A percentile compares a stretch with the other conserved stretches of the same genome.
Conservation (phyloP, 1,284 basidiomycete species). For the Ustanciosporium gigantosporum region DNA sequence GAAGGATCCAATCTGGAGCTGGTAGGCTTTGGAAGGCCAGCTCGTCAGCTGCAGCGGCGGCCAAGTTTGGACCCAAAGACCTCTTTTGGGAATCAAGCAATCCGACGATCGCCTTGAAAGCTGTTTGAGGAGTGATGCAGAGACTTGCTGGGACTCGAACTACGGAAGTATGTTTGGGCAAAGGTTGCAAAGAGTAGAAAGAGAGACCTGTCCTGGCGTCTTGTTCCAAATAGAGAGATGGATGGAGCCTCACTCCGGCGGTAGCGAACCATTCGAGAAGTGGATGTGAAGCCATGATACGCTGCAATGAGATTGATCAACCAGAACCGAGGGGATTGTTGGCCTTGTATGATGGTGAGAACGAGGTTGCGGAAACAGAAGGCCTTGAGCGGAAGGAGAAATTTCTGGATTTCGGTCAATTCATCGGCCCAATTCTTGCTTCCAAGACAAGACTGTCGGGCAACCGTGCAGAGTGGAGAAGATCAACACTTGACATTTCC, state of each 20-base stretch:
- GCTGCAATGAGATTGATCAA: too few species aligned
- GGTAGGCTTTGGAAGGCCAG: constrained; percentile 2
- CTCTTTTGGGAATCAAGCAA: neutral
- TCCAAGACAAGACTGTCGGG: too few species aligned
- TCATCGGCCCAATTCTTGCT: too few species aligned
- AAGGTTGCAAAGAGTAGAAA: constrained; percentile 9
- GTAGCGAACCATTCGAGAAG: constrained; percentile 10
- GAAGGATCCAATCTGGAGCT: constrained; percentile 19
- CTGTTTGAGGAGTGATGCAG: constrained; percentile 19
- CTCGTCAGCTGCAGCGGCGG: neutral
- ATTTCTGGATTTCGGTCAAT: too few species aligned
- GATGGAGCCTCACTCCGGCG: constrained; percentile 18
- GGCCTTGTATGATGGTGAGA: too few species aligned
- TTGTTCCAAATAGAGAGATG: constrained; percentile 4
- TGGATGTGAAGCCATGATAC: too few species aligned
- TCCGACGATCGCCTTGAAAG: neutral
- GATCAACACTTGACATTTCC: too few species aligned
- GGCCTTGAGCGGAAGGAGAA: too few species aligned
- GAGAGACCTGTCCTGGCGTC: constrained; percentile 19
- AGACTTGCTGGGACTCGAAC: constrained; percentile 11
- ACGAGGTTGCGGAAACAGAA: too few species aligned
- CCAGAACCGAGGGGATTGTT: too few species aligned
- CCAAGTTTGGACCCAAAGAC: neutral
- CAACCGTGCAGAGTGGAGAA: too few species aligned
- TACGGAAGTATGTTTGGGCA: constrained; percentile 12